These are phyloP conservation scores for Raphidocelis subcapitata DNA, from an alignment of 139 green algal genomes.

Conservation along the genomic window DNA sequence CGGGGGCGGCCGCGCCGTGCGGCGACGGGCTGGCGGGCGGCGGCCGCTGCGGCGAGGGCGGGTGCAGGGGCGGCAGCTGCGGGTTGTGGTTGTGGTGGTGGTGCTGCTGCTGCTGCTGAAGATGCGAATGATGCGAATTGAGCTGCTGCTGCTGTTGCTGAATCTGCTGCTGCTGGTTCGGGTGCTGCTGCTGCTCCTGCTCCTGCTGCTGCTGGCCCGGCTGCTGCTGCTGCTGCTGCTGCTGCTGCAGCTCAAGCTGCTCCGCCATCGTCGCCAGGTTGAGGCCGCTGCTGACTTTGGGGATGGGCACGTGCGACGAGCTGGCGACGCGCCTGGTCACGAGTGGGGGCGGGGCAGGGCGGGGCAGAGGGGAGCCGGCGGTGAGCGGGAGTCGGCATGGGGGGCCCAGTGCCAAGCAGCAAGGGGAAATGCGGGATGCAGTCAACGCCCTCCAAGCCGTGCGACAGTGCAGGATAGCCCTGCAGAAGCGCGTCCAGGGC, in stretches of 20 bases:
- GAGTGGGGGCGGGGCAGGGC: not conserved
- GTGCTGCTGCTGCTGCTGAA: not conserved
- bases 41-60: not conserved
- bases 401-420: too few species aligned
- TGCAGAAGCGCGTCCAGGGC: not conserved
- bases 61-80: slow-evolving; percentile 2
- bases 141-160: not conserved
- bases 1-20: slow-evolving; percentile 4
- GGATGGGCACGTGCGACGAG: slow-evolving; percentile 20
- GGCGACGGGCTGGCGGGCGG: not conserved
- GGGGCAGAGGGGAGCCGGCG: not conserved
- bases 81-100: not conserved
- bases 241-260: not conserved
- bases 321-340: slow-evolving; percentile 21
- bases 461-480: slow-evolving; percentile 3
- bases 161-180: not conserved
- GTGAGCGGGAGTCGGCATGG: too few species aligned
- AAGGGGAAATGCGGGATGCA: too few species aligned
- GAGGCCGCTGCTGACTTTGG: slow-evolving; percentile 21
- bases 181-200: slow-evolving; percentile 7
- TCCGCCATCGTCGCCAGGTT: slow-evolving; percentile 5
- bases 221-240: not conserved
- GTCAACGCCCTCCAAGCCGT: not conserved
- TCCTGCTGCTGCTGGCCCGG: not conserved
- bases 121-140: not conserved